Evolutionary conservation across 148 eudicot genomes (phyloP).

Genomic region (Oxyria digyna): DNA sequence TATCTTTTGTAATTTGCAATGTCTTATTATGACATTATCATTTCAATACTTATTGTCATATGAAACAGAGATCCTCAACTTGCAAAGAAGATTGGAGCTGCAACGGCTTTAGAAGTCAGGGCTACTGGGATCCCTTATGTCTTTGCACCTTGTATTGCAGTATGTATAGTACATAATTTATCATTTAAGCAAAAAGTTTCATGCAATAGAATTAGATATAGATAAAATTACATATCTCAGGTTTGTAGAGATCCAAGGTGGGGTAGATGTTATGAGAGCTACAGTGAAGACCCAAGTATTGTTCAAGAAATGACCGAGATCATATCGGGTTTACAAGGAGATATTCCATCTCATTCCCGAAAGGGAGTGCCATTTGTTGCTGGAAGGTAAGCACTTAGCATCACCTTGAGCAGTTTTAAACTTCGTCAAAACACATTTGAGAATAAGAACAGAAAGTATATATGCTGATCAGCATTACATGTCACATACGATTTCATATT

Average conservation of each 20-base stretch:
- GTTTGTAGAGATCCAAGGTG: constrained; percentile 92
- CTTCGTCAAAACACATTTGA: too few species aligned
- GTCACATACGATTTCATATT: too few species aligned
- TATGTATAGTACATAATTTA: constrained; percentile 13
- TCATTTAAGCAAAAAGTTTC: not conserved
- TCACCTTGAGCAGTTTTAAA: too few species aligned
- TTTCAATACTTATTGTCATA: not conserved
- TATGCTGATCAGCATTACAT: too few species aligned
- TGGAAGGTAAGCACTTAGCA: constrained; percentile 40
- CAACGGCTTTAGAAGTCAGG: constrained; percentile 72
- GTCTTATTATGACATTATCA: not conserved
- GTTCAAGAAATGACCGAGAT: constrained; percentile 68
- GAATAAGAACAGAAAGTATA: too few species aligned
- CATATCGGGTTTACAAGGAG: constrained; percentile 78
- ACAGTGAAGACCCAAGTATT: constrained; percentile 63
- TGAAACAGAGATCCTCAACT: constrained; percentile 51
- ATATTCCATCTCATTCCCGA: constrained; percentile 30
- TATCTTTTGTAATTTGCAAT: not conserved
- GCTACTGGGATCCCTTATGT: constrained; percentile 69
- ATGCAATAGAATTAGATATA: not conserved
- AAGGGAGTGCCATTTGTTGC: constrained; percentile 61
- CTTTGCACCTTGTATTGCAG: constrained; percentile 76
- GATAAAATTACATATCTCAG: constrained; percentile 15
- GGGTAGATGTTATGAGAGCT: constrained; percentile 87
- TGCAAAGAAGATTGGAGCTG: constrained; percentile 63